phyloP scores from a whole-genome alignment of 2,329 filamentous ascomycete species.

The Talaromyces sp. region DNA sequence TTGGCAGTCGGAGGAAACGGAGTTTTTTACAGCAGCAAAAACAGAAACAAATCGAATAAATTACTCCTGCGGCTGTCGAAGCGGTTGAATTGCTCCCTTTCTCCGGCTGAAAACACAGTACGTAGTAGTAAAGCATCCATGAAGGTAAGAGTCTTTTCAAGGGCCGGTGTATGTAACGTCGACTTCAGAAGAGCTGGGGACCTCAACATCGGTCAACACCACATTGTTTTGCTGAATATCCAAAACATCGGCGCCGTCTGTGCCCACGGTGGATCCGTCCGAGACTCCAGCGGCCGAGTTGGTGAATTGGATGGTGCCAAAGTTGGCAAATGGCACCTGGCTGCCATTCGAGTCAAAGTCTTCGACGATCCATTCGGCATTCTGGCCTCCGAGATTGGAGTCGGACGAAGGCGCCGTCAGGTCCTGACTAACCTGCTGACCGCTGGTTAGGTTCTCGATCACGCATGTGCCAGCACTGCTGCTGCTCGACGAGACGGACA shows the following conservation, averaged over 20 bases:
- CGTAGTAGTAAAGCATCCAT: neutral
- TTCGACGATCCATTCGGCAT: slow-evolving; percentile 63
- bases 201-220: slow-evolving; percentile 26
- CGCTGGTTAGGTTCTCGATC: slow-evolving; percentile 51
- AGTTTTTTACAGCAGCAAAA: neutral
- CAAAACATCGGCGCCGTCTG: slow-evolving; percentile 39
- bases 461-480: slow-evolving; percentile 43
- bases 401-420: slow-evolving; percentile 39
- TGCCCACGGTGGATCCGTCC: slow-evolving; percentile 20
- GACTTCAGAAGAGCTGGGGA: slow-evolving; percentile 23
- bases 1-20: neutral
- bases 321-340: slow-evolving; percentile 46
- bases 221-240: slow-evolving; percentile 44
- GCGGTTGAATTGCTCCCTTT: neutral
- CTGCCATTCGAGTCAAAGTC: slow-evolving; percentile 40
- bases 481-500: slow-evolving; percentile 38
- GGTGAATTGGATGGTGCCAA: slow-evolving; percentile 40
- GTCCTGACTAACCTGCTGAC: slow-evolving; percentile 49
- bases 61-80: neutral
- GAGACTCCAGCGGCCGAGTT: slow-evolving; percentile 25
- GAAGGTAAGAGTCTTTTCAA: neutral
- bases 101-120: neutral
- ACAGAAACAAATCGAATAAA: neutral
- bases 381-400: slow-evolving; percentile 49
- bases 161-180: slow-evolving; percentile 19